Percentiles rank a stretch among this genome's conserved stretches.
Evolutionary conservation across 805 yeast species (phyloP).

Genomic region (Kuraishia hungarica): DNA sequence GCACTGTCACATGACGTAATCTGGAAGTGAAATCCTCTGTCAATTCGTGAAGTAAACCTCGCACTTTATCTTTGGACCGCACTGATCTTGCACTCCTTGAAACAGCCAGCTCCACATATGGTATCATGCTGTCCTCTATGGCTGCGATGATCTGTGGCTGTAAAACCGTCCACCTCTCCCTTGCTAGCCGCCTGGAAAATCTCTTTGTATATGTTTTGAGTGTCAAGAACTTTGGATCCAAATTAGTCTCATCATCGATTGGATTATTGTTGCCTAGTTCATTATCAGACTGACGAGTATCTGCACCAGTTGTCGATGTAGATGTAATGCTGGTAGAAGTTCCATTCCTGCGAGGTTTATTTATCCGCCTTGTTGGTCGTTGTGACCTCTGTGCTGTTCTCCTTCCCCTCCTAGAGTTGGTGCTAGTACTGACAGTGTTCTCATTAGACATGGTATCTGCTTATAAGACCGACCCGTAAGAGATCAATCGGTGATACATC

Average conservation of each 20-base stretch:
- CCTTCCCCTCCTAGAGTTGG: no score
- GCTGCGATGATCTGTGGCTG: not conserved
- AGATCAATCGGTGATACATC: no score
- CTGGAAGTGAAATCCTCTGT: not conserved
- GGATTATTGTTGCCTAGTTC: not conserved
- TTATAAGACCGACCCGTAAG: no score
- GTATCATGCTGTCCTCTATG: not conserved
- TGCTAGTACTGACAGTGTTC: no score
- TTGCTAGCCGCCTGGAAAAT: not conserved
- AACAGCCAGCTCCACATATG: constrained; percentile 1
- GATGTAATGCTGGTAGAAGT: not conserved
- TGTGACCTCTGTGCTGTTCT: no score
- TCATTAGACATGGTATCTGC: no score
- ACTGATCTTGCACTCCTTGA: not conserved
- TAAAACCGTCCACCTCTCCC: constrained; percentile 1
- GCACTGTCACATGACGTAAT: not conserved
- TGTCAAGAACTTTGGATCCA: not conserved
- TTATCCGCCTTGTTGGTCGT: no score
- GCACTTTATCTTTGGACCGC: not conserved
- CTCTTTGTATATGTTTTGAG: constrained; percentile 1
- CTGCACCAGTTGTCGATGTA: not conserved
- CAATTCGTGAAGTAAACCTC: not conserved
- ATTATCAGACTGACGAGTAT: not conserved
- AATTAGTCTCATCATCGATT: not conserved
- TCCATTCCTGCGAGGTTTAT: no score